A percentile compares a stretch with the other conserved stretches of the same genome.
phyloP scores from a whole-genome alignment of 2,329 filamentous ascomycete genomes.

The Aquanectria penicillioides region DNA sequence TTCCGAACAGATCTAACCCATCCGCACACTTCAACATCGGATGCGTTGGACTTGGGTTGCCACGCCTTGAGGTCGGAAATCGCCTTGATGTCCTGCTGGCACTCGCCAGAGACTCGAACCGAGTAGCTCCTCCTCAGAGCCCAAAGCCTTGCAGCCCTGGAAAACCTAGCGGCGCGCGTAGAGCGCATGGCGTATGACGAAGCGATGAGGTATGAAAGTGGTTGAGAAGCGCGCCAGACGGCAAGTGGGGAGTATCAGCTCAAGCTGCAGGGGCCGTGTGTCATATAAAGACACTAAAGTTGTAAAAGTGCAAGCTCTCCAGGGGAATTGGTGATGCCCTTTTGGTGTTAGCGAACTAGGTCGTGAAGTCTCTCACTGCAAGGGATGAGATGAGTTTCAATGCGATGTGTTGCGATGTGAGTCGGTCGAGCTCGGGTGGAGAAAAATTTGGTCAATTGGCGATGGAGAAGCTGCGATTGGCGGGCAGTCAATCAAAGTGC shows the following conservation, averaged over 20 bases:
- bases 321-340: no score
- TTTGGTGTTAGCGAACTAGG: no score
- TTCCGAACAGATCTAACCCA: constrained; percentile 86
- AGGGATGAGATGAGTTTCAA: constrained; percentile 2
- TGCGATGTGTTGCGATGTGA: not conserved
- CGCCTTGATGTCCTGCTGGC: constrained; percentile 51
- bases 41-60: constrained; percentile 54
- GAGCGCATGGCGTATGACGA: constrained; percentile 31
- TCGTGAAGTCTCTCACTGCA: constrained; percentile 11
- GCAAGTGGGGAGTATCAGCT: not conserved
- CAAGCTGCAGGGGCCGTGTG: no score
- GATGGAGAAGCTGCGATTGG: constrained; percentile 5
- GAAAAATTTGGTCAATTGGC: not conserved
- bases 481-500: not conserved
- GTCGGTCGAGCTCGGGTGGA: constrained; percentile 10
- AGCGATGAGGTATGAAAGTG: constrained; percentile 15
- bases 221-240: not conserved
- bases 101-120: constrained; percentile 42
- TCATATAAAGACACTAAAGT: no score
- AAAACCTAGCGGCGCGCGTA: constrained; percentile 26
- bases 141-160: constrained; percentile 17
- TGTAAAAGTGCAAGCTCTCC: no score
- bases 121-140: constrained; percentile 44
- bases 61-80: constrained; percentile 67
- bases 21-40: constrained; percentile 74